These are phyloP conservation scores for Pythium dissimile DNA, from an alignment of 352 stramenopile genomes.

Conservation along the genomic window DNA sequence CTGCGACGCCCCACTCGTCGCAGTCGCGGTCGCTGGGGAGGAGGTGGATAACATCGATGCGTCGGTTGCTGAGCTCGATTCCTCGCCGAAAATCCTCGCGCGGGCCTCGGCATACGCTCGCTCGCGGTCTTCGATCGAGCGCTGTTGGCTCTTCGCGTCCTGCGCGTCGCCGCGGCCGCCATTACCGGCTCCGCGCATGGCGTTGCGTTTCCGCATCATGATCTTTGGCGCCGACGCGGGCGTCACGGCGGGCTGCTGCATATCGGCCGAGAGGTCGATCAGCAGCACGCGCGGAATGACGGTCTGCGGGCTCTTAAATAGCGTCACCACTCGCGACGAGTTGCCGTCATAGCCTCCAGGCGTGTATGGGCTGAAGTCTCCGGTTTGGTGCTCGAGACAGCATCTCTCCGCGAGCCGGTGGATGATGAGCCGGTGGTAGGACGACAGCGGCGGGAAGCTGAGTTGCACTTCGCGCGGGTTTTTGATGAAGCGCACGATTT, in stretches of 20 bases:
- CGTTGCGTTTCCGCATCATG: slow-evolving; percentile 86
- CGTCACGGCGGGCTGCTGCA: slow-evolving; percentile 54
- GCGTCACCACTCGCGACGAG: slow-evolving; percentile 77
- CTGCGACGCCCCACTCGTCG: not conserved
- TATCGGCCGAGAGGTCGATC: slow-evolving; percentile 81
- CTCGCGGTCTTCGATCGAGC: slow-evolving; percentile 91
- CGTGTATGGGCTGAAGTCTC: slow-evolving; percentile 58
- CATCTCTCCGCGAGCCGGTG: slow-evolving; percentile 94
- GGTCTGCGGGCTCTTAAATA: slow-evolving; percentile 85
- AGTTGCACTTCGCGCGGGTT: slow-evolving; percentile 64
- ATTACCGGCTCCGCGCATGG: slow-evolving; percentile 29
- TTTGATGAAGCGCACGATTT: slow-evolving; percentile 80
- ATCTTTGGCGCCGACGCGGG: slow-evolving; percentile 87
- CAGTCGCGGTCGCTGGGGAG: slow-evolving; percentile 11
- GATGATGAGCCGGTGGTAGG: slow-evolving; percentile 87
- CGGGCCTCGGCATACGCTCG: slow-evolving; percentile 92
- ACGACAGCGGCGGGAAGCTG: slow-evolving; percentile 79
- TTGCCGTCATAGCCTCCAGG: slow-evolving; percentile 53
- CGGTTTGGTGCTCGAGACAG: slow-evolving; percentile 85
- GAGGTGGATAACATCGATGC: slow-evolving; percentile 23
- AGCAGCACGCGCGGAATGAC: slow-evolving; percentile 77
- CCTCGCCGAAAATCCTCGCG: slow-evolving; percentile 92
- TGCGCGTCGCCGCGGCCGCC: slow-evolving; percentile 16
- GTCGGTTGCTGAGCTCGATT: slow-evolving; percentile 26
- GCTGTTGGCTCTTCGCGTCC: slow-evolving; percentile 43